phyloP scores from a whole-genome alignment of 306 rosid genomes.

The Hylodesmum podocarpum region DNA sequence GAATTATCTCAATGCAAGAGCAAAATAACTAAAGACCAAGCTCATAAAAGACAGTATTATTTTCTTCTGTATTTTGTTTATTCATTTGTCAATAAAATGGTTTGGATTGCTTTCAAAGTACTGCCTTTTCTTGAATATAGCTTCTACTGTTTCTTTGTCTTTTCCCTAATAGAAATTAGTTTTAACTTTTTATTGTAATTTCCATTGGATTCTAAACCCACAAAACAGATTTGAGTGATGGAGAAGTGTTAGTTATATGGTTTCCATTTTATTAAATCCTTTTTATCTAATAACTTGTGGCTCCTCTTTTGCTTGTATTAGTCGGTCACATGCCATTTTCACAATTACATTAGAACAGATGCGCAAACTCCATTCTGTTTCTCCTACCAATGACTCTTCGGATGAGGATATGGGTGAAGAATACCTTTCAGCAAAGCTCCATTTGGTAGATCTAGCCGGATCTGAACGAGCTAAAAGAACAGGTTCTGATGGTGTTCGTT shows the following conservation, averaged over 20 bases:
- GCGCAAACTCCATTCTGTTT: constrained; percentile 59
- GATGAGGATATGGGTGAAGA: constrained; percentile 88
- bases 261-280: constrained; percentile 19
- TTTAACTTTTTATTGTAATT: constrained; percentile 10
- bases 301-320: constrained; percentile 41
- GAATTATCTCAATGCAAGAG: constrained; percentile 1
- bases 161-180: neutral
- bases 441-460: constrained; percentile 91
- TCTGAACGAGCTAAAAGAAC: constrained; percentile 91
- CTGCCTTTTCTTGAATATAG: constrained; percentile 20
- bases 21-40: neutral
- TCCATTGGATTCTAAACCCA: constrained; percentile 23
- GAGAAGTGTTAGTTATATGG: constrained; percentile 16
- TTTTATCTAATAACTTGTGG: constrained; percentile 32
- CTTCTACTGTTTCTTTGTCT: neutral
- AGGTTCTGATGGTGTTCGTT: constrained; percentile 75
- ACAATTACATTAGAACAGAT: constrained; percentile 83
- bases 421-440: constrained; percentile 82
- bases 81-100: constrained; percentile 11
- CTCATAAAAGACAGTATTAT: neutral
- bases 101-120: constrained; percentile 14
- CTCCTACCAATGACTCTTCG: constrained; percentile 53
- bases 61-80: constrained; percentile 23
- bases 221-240: constrained; percentile 18
- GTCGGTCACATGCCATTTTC: constrained; percentile 95